Percentiles rank a stretch among this genome's conserved stretches.
phyloP scores from a whole-genome alignment of 2,329 filamentous ascomycete species.

The Phialophora expanda region DNA sequence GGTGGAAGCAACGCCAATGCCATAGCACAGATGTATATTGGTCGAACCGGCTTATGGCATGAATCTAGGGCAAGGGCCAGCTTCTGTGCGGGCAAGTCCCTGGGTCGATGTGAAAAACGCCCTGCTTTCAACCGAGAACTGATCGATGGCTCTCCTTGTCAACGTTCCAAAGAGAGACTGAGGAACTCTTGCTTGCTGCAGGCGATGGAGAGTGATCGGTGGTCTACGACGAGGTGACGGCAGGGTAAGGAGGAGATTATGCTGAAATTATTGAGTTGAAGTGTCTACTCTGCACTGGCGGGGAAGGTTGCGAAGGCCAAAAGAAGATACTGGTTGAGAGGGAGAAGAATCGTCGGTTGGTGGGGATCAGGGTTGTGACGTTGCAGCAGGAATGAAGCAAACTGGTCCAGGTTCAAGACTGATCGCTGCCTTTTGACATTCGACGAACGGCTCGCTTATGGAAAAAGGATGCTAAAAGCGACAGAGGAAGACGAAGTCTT shows the following conservation, averaged over 20 bases:
- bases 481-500: slow-evolving; percentile 19
- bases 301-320: slow-evolving; percentile 20
- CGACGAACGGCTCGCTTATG: slow-evolving; percentile 28
- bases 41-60: slow-evolving; percentile 8
- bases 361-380: slow-evolving; percentile 31
- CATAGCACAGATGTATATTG: slow-evolving; percentile 30
- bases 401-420: slow-evolving; percentile 18
- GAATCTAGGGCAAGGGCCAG: neutral
- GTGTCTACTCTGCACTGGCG: slow-evolving; percentile 18
- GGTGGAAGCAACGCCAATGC: slow-evolving; percentile 37
- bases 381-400: slow-evolving; percentile 29
- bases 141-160: neutral
- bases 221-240: neutral
- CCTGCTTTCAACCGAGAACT: neutral
- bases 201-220: neutral
- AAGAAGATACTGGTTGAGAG: slow-evolving; percentile 23
- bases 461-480: slow-evolving; percentile 16
- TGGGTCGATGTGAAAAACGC: slow-evolving; percentile 1
- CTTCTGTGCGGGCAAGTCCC: neutral
- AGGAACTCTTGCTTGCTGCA: neutral
- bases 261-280: slow-evolving; percentile 13
- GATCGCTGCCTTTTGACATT: slow-evolving; percentile 24
- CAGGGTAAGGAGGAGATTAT: slow-evolving; percentile 9
- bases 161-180: neutral
- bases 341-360: slow-evolving; percentile 12